Evolutionary conservation across 805 yeast genomes (phyloP), one percentile per base, ranked within the genome.

Genomic region (Wickerhamomyces queroliae): DNA sequence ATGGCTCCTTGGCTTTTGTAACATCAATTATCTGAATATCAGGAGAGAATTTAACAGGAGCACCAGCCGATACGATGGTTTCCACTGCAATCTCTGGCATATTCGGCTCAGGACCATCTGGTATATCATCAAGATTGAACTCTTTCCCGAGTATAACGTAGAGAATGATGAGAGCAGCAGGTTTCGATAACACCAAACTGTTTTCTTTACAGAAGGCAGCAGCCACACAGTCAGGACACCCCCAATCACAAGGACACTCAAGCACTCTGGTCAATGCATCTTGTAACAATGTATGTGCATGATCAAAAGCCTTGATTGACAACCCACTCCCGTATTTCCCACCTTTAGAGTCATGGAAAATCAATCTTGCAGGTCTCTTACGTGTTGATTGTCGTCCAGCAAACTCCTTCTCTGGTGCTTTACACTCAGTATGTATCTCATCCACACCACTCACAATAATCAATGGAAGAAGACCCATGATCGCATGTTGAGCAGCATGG

Each of bases 341-440:
- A 10, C 95, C 96, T 52, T 80, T 78, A 1, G 87, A 72, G 58
- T 93, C 98, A 54, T 79, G 80, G 49, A 93, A 84, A 2, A 90
- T 78, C 36, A 93, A 63, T 39, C 99, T 66, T 0, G 95, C 95
- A 0, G 98, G 98, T 31, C 99, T 64, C 41, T 74, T 76, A 30
- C 99, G 65, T 15, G 62, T 60, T 0, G 91, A 73, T 53, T 84
- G 84, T 22, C 88, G 62, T 36, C 72, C 71, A 1, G 96, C 86
- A 68, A 91, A 86, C 56, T 93, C 99, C 52, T 93, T 93, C 48
- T 89, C 95, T 0, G 99, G 97, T 0, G 98, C 97, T 53, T 93
- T 93, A 61, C 99, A 93, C 59, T 93, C 99, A 0, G 98, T 87
- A 33, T 75, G 76, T 12, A 93, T 71, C 50, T 93, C 99, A 47